Base-by-base conservation (phyloP, 805 yeast genomes). In the Candida germanica region DNA sequence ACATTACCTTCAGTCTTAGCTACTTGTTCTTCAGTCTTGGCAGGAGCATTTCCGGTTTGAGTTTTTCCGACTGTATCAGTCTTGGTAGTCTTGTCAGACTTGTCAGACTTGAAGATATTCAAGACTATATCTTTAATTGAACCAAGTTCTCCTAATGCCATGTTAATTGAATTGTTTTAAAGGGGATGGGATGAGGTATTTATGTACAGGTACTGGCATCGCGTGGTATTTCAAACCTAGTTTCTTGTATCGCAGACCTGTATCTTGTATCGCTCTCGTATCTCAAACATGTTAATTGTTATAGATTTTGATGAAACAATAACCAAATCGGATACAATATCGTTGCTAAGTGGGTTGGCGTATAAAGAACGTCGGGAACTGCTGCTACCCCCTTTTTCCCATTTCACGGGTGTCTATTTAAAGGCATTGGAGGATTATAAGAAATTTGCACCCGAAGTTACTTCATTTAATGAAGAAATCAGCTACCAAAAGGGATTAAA, bases 231-330 rank as follows among this genome's bases (percentile, higher is more conserved):
- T n/a, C n/a, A n/a, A n/a, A n/a, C n/a, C n/a, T n/a, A n/a, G n/a
- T n/a, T n/a, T n/a, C n/a, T n/a, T 11, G 24, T 21, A 11, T 11
- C 8, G 10, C 10, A 11, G 24, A 11, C 10, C 11, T 21, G 8
- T 21, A 9, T 21, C 11, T 11, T 21, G 8, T 21, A 11, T 21
- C 11, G 24, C 24, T 21, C 23, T 6, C 23, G 23, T 7, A 20
- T 10, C 6, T 16, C 17, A 12, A 6, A 24, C 28, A 20, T 20
- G 19, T 5, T 36, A 10, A 31, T 79, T 8, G 63, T 79, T 1
- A 54, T 73, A 3, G 87, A 80, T 46, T 80, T 83, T 80, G 87
- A 80, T 50, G 86, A 79, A 28, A 80, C 87, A 0, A 65, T 77
- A 18, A 78, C 87, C 0, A 44, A 48, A 5, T 49, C 55, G 20